A percentile compares a stretch with the other conserved stretches of the same genome.
phyloP scores from a whole-genome alignment of 768 basidiomycete genomes.

The Phanerochaete carnosa region DNA sequence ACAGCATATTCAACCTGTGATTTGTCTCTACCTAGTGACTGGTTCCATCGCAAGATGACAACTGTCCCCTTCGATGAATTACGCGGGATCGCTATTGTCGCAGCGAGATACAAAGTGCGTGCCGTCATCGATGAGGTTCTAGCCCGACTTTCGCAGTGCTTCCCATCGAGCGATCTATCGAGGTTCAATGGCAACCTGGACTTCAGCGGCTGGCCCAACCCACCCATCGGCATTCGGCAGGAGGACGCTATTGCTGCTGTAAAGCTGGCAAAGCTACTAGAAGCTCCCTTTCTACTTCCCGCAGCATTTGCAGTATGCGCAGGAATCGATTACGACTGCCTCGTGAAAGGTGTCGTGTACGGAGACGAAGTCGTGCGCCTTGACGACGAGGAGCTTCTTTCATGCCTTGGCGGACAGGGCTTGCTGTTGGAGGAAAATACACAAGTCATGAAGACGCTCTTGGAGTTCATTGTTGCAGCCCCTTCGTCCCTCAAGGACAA shows the following conservation, averaged over 20 bases:
- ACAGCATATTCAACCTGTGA: background rate
- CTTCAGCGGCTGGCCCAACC: background rate
- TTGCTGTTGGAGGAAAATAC: background rate
- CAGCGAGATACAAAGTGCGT: background rate
- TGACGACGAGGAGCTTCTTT: background rate
- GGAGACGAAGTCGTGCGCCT: background rate
- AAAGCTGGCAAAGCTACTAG: background rate
- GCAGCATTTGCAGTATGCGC: background rate
- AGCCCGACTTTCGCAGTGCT: background rate
- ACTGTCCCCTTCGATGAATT: background rate
- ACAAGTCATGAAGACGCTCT: background rate
- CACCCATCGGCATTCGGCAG: background rate
- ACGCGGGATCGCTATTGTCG: background rate
- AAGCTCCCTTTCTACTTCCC: background rate
- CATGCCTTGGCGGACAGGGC: background rate
- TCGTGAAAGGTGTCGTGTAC: background rate
- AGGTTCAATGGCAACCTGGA: background rate
- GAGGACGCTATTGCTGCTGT: background rate
- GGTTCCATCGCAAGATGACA: background rate
- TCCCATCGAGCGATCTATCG: background rate
- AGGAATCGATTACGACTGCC: background rate
- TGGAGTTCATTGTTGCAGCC: background rate
- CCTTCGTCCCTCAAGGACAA: background rate
- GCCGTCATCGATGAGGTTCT: background rate
- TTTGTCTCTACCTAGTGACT: background rate